Evolutionary conservation across 768 basidiomycete genomes (phyloP), one percentile per base, ranked within the genome.

Genomic region (Mycena alexandri): DNA sequence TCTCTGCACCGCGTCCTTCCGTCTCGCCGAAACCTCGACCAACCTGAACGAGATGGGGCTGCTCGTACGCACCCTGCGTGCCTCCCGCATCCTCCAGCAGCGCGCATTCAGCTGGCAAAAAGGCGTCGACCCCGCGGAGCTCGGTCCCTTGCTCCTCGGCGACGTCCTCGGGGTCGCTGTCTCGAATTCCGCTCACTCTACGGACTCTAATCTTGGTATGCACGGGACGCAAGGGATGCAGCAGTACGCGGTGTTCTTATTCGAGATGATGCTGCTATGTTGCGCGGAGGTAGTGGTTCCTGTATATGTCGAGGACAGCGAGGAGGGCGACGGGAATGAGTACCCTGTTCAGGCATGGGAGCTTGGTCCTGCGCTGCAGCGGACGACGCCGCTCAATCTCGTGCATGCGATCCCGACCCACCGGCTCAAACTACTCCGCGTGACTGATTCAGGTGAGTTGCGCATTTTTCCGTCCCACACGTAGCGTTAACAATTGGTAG

Each of bases 261-360:
- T 80, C 62, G 81, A 82, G 52, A 71, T 67, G 21, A 70, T 78
- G 71, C 60, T 83, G 9, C 57, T 82, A 43, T 81, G 79, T 60
- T 82, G 79, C 69, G 61, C 59, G 13, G 79, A 81, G 47, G 75
- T 24, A 9, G 38, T 5, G 38, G 38, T 38, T 38, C 46, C 25
- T 21, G 61, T 42, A 61, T 29, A n/a, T 51, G 64, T 34, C 63
- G 68, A 65, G 8, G 47, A 50, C 21, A 46, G 59, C 34, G 38
- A 38, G 17, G 41, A 67, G 63, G 61, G 57, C 47, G 34, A 64
- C 63, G 38, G 52, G 65, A 43, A 67, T 68, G 36, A 65, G 43
- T 81, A 82, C 66, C 81, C 82, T 1, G 74, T 81, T 5, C 63
- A 71, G 13, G 65, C 80, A 3, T 84, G 82, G 82, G 79, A 81